Evolutionary conservation across 2,329 filamentous ascomycete genomes (phyloP).

Genomic region (Stagonosporopsis rhizophila): DNA sequence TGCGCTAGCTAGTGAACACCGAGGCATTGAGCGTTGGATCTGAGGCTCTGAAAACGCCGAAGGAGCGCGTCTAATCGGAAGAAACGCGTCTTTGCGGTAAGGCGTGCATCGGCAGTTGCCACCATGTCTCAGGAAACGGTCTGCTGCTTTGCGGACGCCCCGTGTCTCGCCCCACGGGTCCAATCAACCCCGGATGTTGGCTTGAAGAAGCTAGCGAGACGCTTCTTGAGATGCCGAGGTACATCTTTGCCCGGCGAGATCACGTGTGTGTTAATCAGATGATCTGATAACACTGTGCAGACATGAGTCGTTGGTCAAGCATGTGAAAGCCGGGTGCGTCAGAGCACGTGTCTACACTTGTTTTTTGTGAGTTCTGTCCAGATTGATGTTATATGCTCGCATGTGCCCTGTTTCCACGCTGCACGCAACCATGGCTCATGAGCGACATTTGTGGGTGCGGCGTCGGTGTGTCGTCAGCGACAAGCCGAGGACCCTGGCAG

Average conservation of each 20-base stretch:
- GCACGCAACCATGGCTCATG: too few relatives aligned
- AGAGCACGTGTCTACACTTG: neutral
- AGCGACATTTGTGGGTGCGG: too few relatives aligned
- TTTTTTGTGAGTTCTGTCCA: neutral
- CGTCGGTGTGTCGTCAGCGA: too few relatives aligned
- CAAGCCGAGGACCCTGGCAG: too few relatives aligned
- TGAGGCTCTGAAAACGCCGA: slow-evolving; percentile 10
- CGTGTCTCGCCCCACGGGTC: slow-evolving; percentile 14
- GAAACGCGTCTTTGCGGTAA: slow-evolving; percentile 11
- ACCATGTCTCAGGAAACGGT: slow-evolving; percentile 7
- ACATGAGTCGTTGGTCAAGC: neutral
- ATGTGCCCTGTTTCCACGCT: too few relatives aligned
- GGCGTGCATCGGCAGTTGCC: slow-evolving; percentile 13
- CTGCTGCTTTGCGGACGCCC: slow-evolving; percentile 6
- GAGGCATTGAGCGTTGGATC: slow-evolving; percentile 24
- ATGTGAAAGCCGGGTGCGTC: slow-evolving; percentile 5
- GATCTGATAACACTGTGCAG: slow-evolving; percentile 7
- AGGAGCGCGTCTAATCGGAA: slow-evolving; percentile 16
- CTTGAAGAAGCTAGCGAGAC: neutral
- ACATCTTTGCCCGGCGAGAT: neutral
- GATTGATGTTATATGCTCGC: too few relatives aligned
- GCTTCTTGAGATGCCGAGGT: slow-evolving; percentile 8
- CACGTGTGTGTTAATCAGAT: slow-evolving; percentile 15
- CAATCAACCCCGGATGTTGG: slow-evolving; percentile 11
- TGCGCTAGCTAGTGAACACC: slow-evolving; percentile 37